Evolutionary conservation across 805 yeast species (phyloP).

Genomic region (Zygotorulaspora sp.): DNA sequence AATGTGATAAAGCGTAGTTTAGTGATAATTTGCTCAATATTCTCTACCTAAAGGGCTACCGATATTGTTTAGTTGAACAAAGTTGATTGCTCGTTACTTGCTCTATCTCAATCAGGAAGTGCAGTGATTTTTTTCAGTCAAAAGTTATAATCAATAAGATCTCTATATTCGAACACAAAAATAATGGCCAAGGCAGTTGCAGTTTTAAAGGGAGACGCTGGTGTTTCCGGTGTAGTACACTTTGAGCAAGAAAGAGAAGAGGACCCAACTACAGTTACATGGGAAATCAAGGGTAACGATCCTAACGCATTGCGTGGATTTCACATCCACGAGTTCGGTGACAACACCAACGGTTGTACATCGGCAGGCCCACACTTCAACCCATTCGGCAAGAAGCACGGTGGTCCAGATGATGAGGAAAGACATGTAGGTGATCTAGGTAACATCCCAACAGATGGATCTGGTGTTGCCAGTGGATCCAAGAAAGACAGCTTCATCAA

Average conservation of each 20-base stretch:
- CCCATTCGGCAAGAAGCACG: conserved; percentile 85
- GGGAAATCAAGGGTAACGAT: conserved; percentile 86
- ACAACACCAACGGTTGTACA: conserved; percentile 94
- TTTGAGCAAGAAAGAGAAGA: conserved; percentile 79
- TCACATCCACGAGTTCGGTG: conserved; percentile 98
- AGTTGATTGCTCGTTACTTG: too few species aligned
- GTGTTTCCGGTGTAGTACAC: conserved; percentile 79
- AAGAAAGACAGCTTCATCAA: conserved; percentile 72
- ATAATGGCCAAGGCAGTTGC: conserved; percentile 61
- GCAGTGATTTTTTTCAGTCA: too few species aligned
- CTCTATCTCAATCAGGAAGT: too few species aligned
- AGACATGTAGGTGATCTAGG: conserved; percentile 82
- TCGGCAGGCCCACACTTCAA: conserved; percentile 98
- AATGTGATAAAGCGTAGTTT: too few species aligned
- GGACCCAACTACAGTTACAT: conserved; percentile 79
- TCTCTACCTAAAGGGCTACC: too few species aligned
- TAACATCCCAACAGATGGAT: conserved; percentile 80
- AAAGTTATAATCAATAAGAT: too few species aligned
- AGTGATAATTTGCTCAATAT: too few species aligned
- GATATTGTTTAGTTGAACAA: too few species aligned
- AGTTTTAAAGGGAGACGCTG: conserved; percentile 91
- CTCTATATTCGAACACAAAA: too few species aligned
- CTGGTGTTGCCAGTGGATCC: conserved; percentile 89
- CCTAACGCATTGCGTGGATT: conserved; percentile 90
- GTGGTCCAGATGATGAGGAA: conserved; percentile 68